These are phyloP conservation scores for Neopestalotiopsis sp. DNA, from an alignment of 2,329 filamentous ascomycete species.

Conservation along the genomic window DNA sequence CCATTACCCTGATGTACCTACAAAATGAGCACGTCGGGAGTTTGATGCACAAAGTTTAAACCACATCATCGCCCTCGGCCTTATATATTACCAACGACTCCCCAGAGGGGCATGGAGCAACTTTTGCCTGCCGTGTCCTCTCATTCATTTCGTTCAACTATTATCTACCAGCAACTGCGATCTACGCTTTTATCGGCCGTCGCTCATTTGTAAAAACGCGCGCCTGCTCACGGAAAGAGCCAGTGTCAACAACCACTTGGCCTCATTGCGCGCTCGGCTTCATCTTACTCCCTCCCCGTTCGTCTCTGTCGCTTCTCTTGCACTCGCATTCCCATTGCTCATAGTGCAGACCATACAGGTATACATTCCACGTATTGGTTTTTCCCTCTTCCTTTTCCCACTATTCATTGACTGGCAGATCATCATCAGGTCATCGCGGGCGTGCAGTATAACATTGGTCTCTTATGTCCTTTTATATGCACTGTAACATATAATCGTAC, in stretches of 20 bases:
- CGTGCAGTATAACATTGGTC: background rate
- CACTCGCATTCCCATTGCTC: background rate
- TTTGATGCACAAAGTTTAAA: background rate
- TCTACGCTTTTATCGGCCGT: background rate
- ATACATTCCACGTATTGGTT: background rate
- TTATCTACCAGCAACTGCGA: background rate
- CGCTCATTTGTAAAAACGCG: background rate
- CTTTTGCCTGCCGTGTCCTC: background rate
- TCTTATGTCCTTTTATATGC: background rate
- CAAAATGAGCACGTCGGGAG: background rate
- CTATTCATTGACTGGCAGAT: constrained; percentile 7
- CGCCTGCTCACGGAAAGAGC: background rate
- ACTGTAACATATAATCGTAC: background rate
- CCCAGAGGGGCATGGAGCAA: background rate
- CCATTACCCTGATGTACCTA: background rate
- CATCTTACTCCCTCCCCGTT: background rate
- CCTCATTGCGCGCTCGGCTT: too few relatives aligned
- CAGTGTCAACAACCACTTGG: background rate
- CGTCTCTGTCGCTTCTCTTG: background rate
- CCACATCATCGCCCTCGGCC: background rate
- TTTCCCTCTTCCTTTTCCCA: constrained; percentile 6
- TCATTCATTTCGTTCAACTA: background rate
- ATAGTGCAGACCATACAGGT: background rate
- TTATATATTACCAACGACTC: background rate
- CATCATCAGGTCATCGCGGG: background rate